A percentile compares a stretch with the other conserved stretches of the same genome.
These are phyloP conservation scores for Casuarina cunninghamiana DNA, from an alignment of 306 rosid species.

Conservation along the genomic window DNA sequence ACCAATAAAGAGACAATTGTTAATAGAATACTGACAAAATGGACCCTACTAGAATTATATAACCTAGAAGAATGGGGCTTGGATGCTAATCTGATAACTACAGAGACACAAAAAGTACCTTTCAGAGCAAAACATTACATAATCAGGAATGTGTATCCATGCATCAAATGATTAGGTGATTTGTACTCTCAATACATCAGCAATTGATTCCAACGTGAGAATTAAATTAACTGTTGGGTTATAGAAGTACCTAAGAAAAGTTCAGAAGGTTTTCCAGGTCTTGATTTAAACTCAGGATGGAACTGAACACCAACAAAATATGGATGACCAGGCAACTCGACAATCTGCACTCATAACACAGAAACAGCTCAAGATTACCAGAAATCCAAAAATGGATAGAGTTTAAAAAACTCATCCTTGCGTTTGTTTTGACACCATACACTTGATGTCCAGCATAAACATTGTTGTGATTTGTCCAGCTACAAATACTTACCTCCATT, in stretches of 20 bases:
- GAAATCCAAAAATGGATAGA: not conserved
- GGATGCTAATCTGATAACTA: not conserved
- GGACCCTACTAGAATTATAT: not conserved
- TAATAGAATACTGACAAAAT: not conserved
- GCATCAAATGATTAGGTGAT: not conserved
- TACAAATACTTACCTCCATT: slow-evolving; percentile 59
- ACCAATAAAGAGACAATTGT: not conserved
- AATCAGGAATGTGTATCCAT: not conserved
- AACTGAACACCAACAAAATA: slow-evolving; percentile 82
- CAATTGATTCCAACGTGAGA: not conserved
- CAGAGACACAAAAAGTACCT: not conserved
- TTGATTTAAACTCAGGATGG: slow-evolving; percentile 86
- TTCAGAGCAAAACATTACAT: too few species aligned
- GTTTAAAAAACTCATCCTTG: slow-evolving; percentile 4
- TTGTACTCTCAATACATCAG: not conserved
- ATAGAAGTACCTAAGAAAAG: slow-evolving; percentile 60
- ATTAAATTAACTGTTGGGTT: not conserved
- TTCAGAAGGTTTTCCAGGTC: slow-evolving; percentile 89
- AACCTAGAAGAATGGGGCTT: not conserved
- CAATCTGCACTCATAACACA: slow-evolving; percentile 51
- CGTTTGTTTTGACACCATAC: not conserved
- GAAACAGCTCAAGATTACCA: slow-evolving; percentile 12
- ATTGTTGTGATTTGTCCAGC: not conserved
- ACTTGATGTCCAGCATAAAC: not conserved
- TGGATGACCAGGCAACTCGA: slow-evolving; percentile 82